Evolutionary conservation across 306 rosid genomes (phyloP), one percentile per base, ranked within the genome.

Genomic region (Rosa lucieae): DNA sequence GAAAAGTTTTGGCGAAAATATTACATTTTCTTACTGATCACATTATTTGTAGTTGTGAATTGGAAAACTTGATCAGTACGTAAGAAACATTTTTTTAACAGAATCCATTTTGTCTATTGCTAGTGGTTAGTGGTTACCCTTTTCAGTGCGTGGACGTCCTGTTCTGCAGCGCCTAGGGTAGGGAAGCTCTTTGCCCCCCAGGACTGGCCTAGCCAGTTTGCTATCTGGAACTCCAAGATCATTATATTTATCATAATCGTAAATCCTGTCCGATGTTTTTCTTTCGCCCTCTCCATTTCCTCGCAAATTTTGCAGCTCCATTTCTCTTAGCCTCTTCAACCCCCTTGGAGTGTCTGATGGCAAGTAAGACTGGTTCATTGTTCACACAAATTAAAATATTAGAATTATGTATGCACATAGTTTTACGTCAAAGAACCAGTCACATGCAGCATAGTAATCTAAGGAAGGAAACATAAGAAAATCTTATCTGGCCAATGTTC

Each of bases 161-260:
- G 97, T 92, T 71, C 97, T 76, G 76, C 94, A 86, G 1, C 96
- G 92, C 61, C 97, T 73, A 0, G 97, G 97, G 59, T 92, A 90
- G 0, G 96, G 96, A 49, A 48, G 67, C 8, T 86, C 26, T 1
- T 49, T 15, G 14, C 97, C 90, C 1, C 97, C 94, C 1, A 92
- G 90, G 32, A 87, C 90, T 0, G 90, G 94, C 39, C 97, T 81
- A 39, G 62, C 61, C 29, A 81, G 86, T 0, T 18, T 3, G 1
- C 0, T 73, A 40, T 92, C 94, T 2, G 88, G 91, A 40, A 86
- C 23, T 66, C 97, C 97, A 2, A 90, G 67, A 61, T 92, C 97
- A 5, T 92, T 89, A 43, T 92, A 92, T 6, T 84, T 88, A 80
- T 90, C 97, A 13, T 92, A 92, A 66, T 92, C 96, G 4, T 92